Percentiles rank a stretch among this genome's conserved stretches.
phyloP scores from a whole-genome alignment of 306 rosid genomes.

The Phaseolus lunatus region DNA sequence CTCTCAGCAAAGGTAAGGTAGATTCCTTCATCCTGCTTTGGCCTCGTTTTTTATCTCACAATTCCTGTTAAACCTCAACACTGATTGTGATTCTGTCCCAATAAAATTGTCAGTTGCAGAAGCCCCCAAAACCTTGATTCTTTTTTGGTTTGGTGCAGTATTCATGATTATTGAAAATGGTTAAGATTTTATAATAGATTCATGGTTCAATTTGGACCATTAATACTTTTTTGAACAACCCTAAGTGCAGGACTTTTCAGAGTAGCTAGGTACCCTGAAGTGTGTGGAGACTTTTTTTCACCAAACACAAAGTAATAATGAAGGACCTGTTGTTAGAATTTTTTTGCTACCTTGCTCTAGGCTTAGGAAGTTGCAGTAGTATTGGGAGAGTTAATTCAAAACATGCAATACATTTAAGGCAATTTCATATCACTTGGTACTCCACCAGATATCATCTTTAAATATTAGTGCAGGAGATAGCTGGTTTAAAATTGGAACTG shows the following conservation, averaged over 20 bases:
- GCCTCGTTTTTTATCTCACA: constrained; percentile 15
- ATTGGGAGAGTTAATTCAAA: constrained; percentile 80
- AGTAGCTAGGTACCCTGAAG: constrained; percentile 82
- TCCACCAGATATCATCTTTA: constrained; percentile 71
- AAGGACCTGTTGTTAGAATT: constrained; percentile 29
- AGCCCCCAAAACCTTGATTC: no score
- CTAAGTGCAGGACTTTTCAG: constrained; percentile 69
- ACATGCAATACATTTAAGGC: constrained; percentile 68
- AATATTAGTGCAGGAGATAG: constrained; percentile 68
- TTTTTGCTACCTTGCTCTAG: constrained; percentile 59
- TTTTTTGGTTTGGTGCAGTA: no score
- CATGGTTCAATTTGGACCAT: no score
- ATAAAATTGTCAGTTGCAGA: background rate
- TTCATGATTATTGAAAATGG: no score
- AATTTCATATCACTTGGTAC: constrained; percentile 53
- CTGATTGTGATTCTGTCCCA: background rate
- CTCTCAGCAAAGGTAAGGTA: constrained; percentile 76
- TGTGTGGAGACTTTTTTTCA: constrained; percentile 58
- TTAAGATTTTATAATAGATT: no score
- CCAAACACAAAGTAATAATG: background rate
- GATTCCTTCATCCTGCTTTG: background rate
- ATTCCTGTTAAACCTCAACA: background rate
- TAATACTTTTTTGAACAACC: no score
- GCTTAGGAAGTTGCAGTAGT: constrained; percentile 95
- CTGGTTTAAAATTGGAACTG: constrained; percentile 66